Percentiles rank a stretch among this genome's conserved stretches.
Conservation (phyloP, 805 yeast genomes). For the Candida saitoana region DNA sequence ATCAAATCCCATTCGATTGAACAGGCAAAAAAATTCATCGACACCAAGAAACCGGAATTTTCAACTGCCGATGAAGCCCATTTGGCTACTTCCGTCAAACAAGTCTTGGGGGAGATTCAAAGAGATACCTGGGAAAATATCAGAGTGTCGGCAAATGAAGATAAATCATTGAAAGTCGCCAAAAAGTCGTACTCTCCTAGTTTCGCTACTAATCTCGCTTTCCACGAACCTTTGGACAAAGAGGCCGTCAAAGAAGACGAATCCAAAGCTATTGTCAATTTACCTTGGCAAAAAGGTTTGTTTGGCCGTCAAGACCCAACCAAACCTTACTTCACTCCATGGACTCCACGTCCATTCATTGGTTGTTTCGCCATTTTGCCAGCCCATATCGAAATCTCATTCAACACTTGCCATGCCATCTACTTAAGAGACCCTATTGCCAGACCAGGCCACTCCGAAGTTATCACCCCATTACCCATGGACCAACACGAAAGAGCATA, state of each 20-base stretch:
- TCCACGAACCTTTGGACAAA: constrained; percentile 35
- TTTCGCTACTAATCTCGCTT: constrained; percentile 25
- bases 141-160: constrained; percentile 24
- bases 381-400: constrained; percentile 85
- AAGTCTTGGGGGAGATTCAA: constrained; percentile 33
- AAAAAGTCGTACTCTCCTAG: constrained; percentile 25
- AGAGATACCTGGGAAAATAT: constrained; percentile 30
- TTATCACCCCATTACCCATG: constrained; percentile 80
- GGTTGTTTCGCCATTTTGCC: constrained; percentile 93
- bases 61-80: constrained; percentile 26
- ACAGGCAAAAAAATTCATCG: constrained; percentile 22
- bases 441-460: constrained; percentile 94
- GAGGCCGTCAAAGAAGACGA: constrained; percentile 51
- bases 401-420: constrained; percentile 92
- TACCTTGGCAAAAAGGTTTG: constrained; percentile 78
- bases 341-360: constrained; percentile 91
- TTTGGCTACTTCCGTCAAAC: constrained; percentile 30
- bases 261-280: constrained; percentile 42
- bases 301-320: constrained; percentile 76
- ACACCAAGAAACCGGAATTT: constrained; percentile 34
- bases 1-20: constrained; percentile 16
- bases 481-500: constrained; percentile 89
- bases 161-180: constrained; percentile 24
- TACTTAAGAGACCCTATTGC: constrained; percentile 96
- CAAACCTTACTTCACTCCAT: constrained; percentile 91